Base-by-base conservation (phyloP, 139 green algal species). In the Tetradesmus obliquus region DNA sequence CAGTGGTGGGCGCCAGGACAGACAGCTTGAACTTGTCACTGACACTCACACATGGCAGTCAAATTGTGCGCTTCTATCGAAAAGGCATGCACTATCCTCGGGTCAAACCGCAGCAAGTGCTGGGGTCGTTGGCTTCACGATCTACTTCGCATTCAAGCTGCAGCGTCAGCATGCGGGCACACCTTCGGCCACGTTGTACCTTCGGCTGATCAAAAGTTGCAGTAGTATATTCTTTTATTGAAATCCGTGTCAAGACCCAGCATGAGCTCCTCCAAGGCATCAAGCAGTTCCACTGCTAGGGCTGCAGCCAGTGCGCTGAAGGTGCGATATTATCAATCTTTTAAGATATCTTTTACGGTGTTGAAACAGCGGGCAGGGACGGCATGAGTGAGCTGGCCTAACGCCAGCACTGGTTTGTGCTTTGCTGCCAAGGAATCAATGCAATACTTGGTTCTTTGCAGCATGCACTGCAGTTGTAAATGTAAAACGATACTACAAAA, bases 261-360 rank as follows among this genome's bases (percentile, higher is more conserved):
- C 3, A 51, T 51, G 24, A 82, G 76, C 76, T 51, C 76, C 7
- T 53, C 24, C 76, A 82, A 55, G 76, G 76, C 76, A 82, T 82
- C 76, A 82, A 89, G 85, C 53, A 88, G 79, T 12, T 91, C 88
- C 22, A 93, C 91, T 60, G 62, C 86, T 10, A 79, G 91, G 66
- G 66, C 66, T 19, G 91, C 91, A 81, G 91, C 91, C 32, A 91
- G 83, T 55, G 91, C 81, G 45, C 81, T 93, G 32, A 91, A 91
- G 91, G 91, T 93, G 62, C 22, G 88, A 3, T 2, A n/a, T 10
- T 10, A 54, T 15, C n/a, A 45, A 45, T 45, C 32, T 45, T 45
- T 45, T 45, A 45, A 45, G 32, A 45, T 45, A 45, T 45, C 32
- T 45, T 45, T 45, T 45, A 45, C 32, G 32, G 32, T 45, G 32